Base-by-base conservation (phyloP, 345 rosid genomes). In the Schrenkiella parvula region DNA sequence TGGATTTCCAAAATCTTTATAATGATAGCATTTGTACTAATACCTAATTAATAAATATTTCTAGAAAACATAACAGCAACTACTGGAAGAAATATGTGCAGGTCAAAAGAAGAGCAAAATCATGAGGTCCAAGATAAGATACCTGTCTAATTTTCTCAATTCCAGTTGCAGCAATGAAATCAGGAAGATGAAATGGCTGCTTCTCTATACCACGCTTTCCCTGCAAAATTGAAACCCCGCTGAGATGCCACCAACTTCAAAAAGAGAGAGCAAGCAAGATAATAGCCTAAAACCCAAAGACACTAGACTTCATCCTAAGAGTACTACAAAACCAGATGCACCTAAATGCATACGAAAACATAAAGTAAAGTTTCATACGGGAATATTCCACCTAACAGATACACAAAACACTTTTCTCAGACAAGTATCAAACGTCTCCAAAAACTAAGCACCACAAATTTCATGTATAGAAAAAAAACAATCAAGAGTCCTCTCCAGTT, bases 81-180 rank as follows among this genome's bases (percentile, higher is more conserved):
- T n/a, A 26, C 53, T 26, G 6, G 6, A 47, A 1, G 22, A 57
- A 19, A 37, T 39, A 28, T 39, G 2, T 17, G 25, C 43, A 41
- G 29, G 50, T 52, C 18, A 60, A 32, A 0, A 31, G 28, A 75
- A 54, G 4, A 44, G 37, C 5, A 31, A 60, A 61, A 42, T 26
- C 12, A 44, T 17, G 25, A 35, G 14, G 62, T 42, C 25, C 72
- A 39, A 31, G 62, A 48, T 14, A 38, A 70, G 22, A 9, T 81
- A 95, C 99, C 99, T 95, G 98, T 85, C 99, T 86, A 60, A 95
- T 95, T 83, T 95, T 95, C 80, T 95, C 96, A 58, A 95, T 95
- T 75, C 99, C 99, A 3, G 98, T 95, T 17, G 97, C 98, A 65
- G 99, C 99, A 82, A 95, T 95, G 76, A 95, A 95, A 86, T 92